phyloP scores from a whole-genome alignment of 257 asterid genomes.

The Knoxia roxburghii region DNA sequence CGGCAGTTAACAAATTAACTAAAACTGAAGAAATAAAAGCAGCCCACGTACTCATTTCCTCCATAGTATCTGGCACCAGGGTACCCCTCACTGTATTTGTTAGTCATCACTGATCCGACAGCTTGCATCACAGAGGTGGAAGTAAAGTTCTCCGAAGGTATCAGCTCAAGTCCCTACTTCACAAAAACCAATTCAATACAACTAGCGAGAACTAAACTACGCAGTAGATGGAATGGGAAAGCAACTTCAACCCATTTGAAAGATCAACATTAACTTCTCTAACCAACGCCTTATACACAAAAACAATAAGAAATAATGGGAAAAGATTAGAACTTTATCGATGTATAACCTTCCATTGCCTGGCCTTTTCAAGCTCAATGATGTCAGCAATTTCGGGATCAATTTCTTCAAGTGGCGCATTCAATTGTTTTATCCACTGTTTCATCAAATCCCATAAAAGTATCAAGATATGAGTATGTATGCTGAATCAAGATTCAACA shows the following conservation, averaged over 20 bases:
- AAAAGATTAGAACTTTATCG: background rate
- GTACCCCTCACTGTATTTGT: conserved; percentile 93
- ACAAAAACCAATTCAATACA: conserved; percentile 5
- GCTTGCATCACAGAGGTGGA: conserved; percentile 97
- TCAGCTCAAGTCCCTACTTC: conserved; percentile 78
- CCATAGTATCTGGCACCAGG: conserved; percentile 99
- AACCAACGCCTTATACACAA: background rate
- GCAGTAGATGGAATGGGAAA: background rate
- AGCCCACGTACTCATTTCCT: conserved; percentile 78
- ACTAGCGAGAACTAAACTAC: background rate
- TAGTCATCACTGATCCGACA: conserved; percentile 95
- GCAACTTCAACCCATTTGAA: background rate
- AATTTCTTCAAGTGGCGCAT: conserved; percentile 66
- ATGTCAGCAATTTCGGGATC: conserved; percentile 89
- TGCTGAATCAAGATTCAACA: conserved; percentile 26
- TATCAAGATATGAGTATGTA: background rate
- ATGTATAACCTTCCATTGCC: conserved; percentile 85
- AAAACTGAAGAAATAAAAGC: background rate
- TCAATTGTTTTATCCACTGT: conserved; percentile 82
- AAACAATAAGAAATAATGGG: background rate
- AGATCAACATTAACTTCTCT: background rate
- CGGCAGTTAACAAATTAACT: background rate
- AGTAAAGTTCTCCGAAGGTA: conserved; percentile 92
- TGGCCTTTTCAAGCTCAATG: conserved; percentile 86
- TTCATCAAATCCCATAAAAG: conserved; percentile 12